Conservation (phyloP, 2,329 filamentous ascomycete genomes). For the Trichoderma afroharzianum region DNA sequence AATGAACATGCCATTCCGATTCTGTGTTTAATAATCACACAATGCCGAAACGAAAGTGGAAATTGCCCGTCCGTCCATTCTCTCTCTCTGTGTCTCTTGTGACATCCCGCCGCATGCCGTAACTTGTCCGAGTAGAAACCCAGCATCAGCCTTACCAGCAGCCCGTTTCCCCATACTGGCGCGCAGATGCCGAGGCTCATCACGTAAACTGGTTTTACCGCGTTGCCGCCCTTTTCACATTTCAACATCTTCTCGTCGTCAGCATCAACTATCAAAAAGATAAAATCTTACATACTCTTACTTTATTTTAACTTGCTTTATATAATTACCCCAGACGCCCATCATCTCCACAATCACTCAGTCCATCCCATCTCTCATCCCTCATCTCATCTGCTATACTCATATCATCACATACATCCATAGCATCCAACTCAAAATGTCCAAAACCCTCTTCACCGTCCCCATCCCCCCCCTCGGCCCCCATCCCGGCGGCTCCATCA, state of each 20-base stretch:
- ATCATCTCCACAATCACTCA: not conserved
- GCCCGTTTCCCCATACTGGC: not conserved
- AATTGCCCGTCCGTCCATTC: not conserved
- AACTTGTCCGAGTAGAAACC: too few relatives aligned
- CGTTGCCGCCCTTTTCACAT: too few relatives aligned
- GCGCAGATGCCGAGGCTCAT: not conserved
- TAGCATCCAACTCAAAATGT: too few relatives aligned
- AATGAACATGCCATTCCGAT: not conserved
- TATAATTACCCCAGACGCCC: not conserved
- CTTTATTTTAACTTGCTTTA: not conserved
- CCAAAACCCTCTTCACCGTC: conserved; percentile 39
- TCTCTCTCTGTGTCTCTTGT: not conserved
- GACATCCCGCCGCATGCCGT: not conserved
- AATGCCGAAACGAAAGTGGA: not conserved
- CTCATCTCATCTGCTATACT: not conserved
- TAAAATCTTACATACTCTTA: too few relatives aligned
- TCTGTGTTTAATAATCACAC: not conserved
- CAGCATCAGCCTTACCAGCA: not conserved
- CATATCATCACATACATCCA: too few relatives aligned
- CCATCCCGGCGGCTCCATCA: conserved; percentile 55
- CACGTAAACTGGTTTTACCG: not conserved
- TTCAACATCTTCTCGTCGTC: not conserved
- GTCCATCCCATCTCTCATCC: not conserved
- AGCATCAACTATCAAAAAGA: not conserved
- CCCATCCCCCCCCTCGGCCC: conserved; percentile 48